Base-by-base conservation (phyloP, 2,329 filamentous ascomycete species). In the Fusarium abutilonis region DNA sequence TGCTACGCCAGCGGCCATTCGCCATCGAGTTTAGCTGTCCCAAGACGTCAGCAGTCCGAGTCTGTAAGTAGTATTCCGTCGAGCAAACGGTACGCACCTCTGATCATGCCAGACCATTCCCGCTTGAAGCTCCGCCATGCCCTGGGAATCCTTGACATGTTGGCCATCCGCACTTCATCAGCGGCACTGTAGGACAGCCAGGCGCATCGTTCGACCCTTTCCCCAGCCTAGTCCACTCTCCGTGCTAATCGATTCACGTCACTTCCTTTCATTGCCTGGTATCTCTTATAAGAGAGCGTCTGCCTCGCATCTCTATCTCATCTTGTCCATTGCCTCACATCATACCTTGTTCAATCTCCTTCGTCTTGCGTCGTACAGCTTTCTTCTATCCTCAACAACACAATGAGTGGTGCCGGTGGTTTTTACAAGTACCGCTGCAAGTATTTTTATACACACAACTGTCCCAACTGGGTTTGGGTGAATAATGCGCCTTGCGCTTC, bases 351-450 rank as follows among this genome's bases (percentile, higher is more conserved):
- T 53, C 43, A 42, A 50, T 44, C 42, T 53, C 14, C 55, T 43
- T 31, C 48, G 29, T 41, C 38, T 26, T 46, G 19, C 32, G 39
- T 38, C 26, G 35, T 31, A 58, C 42, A 45, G 46, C 31, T 49
- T n/a, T 54, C 47, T 38, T 32, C 56, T 36, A 17, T 43, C 35
- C 44, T 53, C 51, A 50, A 44, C 47, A 43, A 49, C 62, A 63
- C 53, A 64, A 74, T 74, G 72, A 73, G 71, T 42, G 70, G 72
- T 52, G 69, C 75, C 62, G 79, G 80, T 40, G 79, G 79, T 34
- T 82, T 78, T 59, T 83, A 83, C 69, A 83, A 80, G 74, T 84
- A 82, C 71, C 77, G 80, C 38, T 85, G 82, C 78, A 84, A 83
- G 72, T 82, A 83, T 75, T 83, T 81, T 64, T 78, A 78, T 54